Percentiles rank a stretch among this genome's conserved stretches.
Evolutionary conservation across 345 rosid species (phyloP).

Genomic region (Hibiscus mutabilis): DNA sequence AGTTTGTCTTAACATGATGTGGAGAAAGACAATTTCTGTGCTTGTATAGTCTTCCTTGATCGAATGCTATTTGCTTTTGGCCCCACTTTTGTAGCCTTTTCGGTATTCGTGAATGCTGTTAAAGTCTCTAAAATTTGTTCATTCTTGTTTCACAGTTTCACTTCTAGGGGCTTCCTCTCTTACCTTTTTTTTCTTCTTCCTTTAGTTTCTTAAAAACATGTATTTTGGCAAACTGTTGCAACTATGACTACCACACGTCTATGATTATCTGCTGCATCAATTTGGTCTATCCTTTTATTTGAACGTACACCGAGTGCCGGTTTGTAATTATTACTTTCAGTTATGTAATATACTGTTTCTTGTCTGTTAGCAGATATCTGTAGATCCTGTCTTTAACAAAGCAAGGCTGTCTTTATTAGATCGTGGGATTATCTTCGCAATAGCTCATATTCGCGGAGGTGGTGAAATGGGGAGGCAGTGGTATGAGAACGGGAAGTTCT

Average conservation of each 20-base stretch:
- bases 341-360: neutral
- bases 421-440: conserved; percentile 79
- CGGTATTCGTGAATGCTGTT: neutral
- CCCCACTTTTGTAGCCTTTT: neutral
- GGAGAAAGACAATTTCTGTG: neutral
- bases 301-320: neutral
- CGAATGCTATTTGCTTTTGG: neutral
- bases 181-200: neutral
- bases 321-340: neutral
- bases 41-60: neutral
- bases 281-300: conserved; percentile 6
- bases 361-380: conserved; percentile 37
- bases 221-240: neutral
- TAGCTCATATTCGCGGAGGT: conserved; percentile 96
- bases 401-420: conserved; percentile 79
- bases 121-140: conserved; percentile 2
- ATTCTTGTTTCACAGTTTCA: conserved; percentile 2
- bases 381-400: conserved; percentile 66
- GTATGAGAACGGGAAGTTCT: conserved; percentile 87
- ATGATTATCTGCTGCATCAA: neutral
- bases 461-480: conserved; percentile 98
- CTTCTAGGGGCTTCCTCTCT: neutral
- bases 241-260: neutral
- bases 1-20: neutral
- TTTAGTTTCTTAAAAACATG: neutral